Evolutionary conservation across 2,329 filamentous ascomycete species (phyloP).

Genomic region (Neonectria coccinea): DNA sequence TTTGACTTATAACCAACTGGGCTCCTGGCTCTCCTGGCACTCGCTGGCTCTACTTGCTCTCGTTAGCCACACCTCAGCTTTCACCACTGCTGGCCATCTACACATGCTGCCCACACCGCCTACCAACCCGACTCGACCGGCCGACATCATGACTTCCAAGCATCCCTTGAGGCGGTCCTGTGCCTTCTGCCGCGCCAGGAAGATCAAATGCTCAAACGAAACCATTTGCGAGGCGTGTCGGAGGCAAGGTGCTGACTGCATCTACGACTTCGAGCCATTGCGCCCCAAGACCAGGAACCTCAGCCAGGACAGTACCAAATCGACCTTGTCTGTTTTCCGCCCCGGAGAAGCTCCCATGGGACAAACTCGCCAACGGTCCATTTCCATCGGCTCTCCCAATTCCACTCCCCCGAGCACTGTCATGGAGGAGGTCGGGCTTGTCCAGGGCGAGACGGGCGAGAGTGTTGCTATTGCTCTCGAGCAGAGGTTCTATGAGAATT

Average conservation of each 20-base stretch:
- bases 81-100: constrained; percentile 4
- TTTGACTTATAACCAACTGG: neutral
- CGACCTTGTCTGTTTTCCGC: constrained; percentile 26
- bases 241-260: constrained; percentile 52
- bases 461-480: constrained; percentile 48
- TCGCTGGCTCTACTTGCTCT: constrained; percentile 16
- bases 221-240: constrained; percentile 53
- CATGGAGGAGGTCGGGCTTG: constrained; percentile 36
- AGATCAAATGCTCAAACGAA: constrained; percentile 55
- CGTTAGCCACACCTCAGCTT: constrained; percentile 8
- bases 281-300: constrained; percentile 46
- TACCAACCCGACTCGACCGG: constrained; percentile 8
- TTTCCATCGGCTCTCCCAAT: constrained; percentile 41
- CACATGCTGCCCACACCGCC: constrained; percentile 24
- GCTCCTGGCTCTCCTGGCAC: neutral
- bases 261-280: constrained; percentile 53
- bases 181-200: constrained; percentile 53
- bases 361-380: constrained; percentile 42
- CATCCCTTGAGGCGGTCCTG: constrained; percentile 51
- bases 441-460: constrained; percentile 35
- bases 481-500: constrained; percentile 47
- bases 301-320: constrained; percentile 44
- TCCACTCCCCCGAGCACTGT: constrained; percentile 40
- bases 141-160: constrained; percentile 46
- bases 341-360: constrained; percentile 33